Base-by-base conservation (phyloP, 1,284 basidiomycete species). In the Rhodotorula sp. region DNA sequence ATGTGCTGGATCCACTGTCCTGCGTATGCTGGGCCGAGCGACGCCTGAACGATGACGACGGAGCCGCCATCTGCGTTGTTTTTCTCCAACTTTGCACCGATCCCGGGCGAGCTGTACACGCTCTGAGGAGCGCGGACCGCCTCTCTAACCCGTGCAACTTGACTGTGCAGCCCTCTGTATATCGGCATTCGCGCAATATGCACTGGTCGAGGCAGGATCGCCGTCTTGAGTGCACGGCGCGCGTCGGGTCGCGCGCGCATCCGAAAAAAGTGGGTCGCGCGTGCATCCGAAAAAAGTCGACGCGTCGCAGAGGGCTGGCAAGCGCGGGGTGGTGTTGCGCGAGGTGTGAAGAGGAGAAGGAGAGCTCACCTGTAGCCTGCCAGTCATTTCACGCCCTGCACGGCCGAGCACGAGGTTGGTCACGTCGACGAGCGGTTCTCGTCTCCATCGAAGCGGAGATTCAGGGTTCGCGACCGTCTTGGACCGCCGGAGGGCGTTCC, bases 401-500 rank as follows among this genome's bases (percentile, higher is more conserved):
- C 34, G 15, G 6, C 60, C 68, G 45, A 69, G 64, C 23, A 69
- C 68, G 38, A 26, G 43, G 34, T 73, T 73, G 23, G 71, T 73
- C 49, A 73, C 68, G 57, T 73, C 71, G 23, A 49, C 10, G 28
- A 73, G 64, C 8, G 68, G 68, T 16, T 70, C 71, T 12, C 71
- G 48, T 34, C 68, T 34, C 71, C 71, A 73, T 23, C 59, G 63
- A 2, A 62, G 55, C 15, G 64, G 62, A 23, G 56, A 58, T 34
- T 73, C 71, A 0, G 71, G 68, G 47, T 69, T 70, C n/a, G 71
- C 60, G 55, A 69, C 45, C 15, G 71, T 73, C 48, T 73, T 73
- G 2, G 68, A 45, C 38, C 71, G 71, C 5, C 67, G 47, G n/a
- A 70, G 50, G 28, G 50, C 31, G 7, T 64, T 34, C 31, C 57